Evolutionary conservation across 2,329 filamentous ascomycete genomes (phyloP).

Genomic region (Aphanocladium album): DNA sequence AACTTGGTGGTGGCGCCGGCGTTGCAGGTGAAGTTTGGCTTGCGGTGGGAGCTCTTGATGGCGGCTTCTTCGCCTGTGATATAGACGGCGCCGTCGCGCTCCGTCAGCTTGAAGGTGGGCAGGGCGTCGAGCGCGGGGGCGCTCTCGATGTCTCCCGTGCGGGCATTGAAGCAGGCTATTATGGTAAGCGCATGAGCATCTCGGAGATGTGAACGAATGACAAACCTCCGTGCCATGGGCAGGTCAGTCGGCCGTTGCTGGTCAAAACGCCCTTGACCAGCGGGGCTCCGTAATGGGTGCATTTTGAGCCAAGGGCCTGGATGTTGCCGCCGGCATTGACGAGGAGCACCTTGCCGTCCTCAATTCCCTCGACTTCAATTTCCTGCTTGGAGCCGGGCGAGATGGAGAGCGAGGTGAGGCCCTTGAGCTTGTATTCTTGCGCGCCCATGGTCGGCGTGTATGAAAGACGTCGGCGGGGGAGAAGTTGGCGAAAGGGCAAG

Average conservation of each 20-base stretch:
- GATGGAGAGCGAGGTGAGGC: constrained; percentile 66
- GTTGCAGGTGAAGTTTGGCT: constrained; percentile 68
- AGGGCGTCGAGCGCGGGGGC: constrained; percentile 87
- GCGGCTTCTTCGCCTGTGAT: constrained; percentile 72
- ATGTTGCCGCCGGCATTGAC: constrained; percentile 72
- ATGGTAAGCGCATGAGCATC: background rate
- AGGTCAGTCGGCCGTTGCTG: constrained; percentile 76
- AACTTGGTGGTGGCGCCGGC: constrained; percentile 40
- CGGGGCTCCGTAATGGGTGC: constrained; percentile 89
- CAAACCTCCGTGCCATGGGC: constrained; percentile 92
- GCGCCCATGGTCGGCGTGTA: constrained; percentile 38
- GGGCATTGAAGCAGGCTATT: constrained; percentile 83
- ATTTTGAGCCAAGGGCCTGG: constrained; percentile 77
- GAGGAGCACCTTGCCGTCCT: constrained; percentile 79
- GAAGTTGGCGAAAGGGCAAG: background rate
- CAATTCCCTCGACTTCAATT: constrained; percentile 83
- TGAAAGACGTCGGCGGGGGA: background rate
- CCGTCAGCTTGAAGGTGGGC: constrained; percentile 71
- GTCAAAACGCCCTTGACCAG: constrained; percentile 81
- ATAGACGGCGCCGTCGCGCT: constrained; percentile 80
- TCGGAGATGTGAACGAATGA: constrained; percentile 1
- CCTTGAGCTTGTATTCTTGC: constrained; percentile 68
- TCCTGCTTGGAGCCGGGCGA: constrained; percentile 80
- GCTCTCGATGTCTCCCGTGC: constrained; percentile 90
- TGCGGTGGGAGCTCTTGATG: constrained; percentile 71